These are phyloP conservation scores for Suillus luteus DNA, from an alignment of 768 basidiomycete genomes.

Conservation along the genomic window DNA sequence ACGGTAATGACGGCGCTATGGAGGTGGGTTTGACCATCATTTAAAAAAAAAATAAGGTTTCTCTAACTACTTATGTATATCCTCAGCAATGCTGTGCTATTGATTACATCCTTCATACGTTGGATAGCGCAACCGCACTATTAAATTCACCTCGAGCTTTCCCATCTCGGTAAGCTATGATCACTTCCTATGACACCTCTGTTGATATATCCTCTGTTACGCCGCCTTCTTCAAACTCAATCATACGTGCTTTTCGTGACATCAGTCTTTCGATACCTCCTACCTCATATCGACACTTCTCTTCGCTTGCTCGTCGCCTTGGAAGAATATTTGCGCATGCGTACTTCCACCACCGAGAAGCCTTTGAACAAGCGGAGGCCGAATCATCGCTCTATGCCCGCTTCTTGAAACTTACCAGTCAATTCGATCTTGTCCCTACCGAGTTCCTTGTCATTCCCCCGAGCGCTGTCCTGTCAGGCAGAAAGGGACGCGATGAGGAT, in stretches of 20 bases:
- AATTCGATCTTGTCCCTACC: conserved; percentile 78
- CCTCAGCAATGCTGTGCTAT: conserved; percentile 92
- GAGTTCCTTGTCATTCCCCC: conserved; percentile 85
- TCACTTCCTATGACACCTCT: conserved; percentile 14
- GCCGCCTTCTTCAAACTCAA: conserved; percentile 19
- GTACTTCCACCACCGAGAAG: conserved; percentile 92
- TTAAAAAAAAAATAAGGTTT: conserved; percentile 1
- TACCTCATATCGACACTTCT: conserved; percentile 84
- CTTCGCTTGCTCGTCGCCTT: conserved; percentile 85
- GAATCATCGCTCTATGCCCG: conserved; percentile 90
- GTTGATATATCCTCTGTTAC: conserved; percentile 17
- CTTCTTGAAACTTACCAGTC: conserved; percentile 79
- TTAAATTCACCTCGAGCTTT: conserved; percentile 91
- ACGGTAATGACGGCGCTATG: conserved; percentile 85
- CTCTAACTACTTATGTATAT: conserved; percentile 9
- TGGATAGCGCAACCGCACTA: conserved; percentile 91
- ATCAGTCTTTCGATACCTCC: conserved; percentile 77
- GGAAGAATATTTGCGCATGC: conserved; percentile 97
- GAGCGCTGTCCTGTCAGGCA: conserved; percentile 34
- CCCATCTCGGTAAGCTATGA: conserved; percentile 71
- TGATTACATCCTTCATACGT: conserved; percentile 91
- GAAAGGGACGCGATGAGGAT: conserved; percentile 28
- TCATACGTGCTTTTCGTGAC: background rate
- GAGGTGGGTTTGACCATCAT: conserved; percentile 53
- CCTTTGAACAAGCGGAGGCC: conserved; percentile 86